phyloP scores from a whole-genome alignment of 2,329 filamentous ascomycete genomes.

The Exophiala viscosa region DNA sequence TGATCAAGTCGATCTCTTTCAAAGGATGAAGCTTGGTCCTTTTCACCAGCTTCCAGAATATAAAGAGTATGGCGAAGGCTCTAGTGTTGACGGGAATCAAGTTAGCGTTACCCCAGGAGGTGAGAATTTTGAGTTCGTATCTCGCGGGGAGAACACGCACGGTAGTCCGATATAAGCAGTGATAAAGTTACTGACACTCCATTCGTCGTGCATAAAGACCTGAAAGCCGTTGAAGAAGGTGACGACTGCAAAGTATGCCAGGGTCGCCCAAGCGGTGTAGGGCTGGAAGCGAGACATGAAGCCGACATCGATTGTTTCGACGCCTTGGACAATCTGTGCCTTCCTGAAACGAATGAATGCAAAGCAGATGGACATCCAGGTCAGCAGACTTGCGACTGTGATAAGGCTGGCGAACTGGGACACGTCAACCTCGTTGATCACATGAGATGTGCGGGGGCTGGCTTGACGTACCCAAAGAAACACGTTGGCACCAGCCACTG shows the following conservation, averaged over 20 bases:
- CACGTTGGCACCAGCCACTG: conserved; percentile 58
- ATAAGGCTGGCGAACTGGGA: conserved; percentile 56
- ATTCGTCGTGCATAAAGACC: conserved; percentile 1
- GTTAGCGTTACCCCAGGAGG: neutral
- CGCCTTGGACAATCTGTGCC: conserved; percentile 63
- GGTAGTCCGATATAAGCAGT: conserved; percentile 6
- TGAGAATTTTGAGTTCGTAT: too few relatives aligned
- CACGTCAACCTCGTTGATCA: neutral
- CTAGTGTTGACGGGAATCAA: conserved; percentile 35
- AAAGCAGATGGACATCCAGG: conserved; percentile 63
- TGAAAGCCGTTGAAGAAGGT: conserved; percentile 64
- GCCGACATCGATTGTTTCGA: conserved; percentile 51
- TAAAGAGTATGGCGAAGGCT: conserved; percentile 36
- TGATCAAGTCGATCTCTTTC: conserved; percentile 51
- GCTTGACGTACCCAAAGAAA: conserved; percentile 54
- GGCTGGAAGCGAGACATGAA: conserved; percentile 67
- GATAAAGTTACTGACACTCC: conserved; percentile 1
- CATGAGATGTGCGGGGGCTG: neutral
- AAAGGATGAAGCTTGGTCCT: conserved; percentile 40
- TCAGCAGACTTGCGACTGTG: conserved; percentile 49
- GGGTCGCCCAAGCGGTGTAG: conserved; percentile 62
- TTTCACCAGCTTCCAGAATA: conserved; percentile 35
- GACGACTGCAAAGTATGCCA: conserved; percentile 50
- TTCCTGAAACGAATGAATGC: conserved; percentile 69
- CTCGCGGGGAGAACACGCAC: neutral